These are phyloP conservation scores for Mycena floridula DNA, from an alignment of 768 basidiomycete genomes.

Conservation along the genomic window DNA sequence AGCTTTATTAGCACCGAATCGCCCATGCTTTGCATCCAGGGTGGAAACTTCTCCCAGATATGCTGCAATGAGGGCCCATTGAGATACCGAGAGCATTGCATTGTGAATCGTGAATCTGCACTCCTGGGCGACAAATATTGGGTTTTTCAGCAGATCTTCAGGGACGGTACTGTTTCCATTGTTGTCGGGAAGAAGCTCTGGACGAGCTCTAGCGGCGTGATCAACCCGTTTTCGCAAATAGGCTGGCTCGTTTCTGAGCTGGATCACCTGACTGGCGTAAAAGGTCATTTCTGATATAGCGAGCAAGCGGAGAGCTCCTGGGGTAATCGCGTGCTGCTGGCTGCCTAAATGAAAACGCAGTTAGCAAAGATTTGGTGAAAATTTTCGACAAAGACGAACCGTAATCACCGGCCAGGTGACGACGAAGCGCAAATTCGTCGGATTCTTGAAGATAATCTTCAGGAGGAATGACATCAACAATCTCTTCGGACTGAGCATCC, in stretches of 20 bases:
- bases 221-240: background rate
- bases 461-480: background rate
- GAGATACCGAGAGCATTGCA: background rate
- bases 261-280: background rate
- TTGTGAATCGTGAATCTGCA: background rate
- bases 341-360: background rate
- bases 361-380: background rate
- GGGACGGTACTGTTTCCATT: background rate
- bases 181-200: background rate
- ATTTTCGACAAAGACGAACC: background rate
- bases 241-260: background rate
- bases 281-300: background rate
- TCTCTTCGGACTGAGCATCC: background rate
- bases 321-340: background rate
- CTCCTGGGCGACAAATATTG: background rate
- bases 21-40: background rate
- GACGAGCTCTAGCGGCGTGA: background rate
- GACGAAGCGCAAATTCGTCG: background rate
- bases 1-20: background rate
- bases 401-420: background rate
- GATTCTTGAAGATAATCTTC: background rate
- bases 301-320: background rate
- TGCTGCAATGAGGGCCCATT: background rate
- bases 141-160: background rate
- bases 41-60: background rate